phyloP scores from a whole-genome alignment of 495 filamentous ascomycete species.

The Aspergillus haitiensis region DNA sequence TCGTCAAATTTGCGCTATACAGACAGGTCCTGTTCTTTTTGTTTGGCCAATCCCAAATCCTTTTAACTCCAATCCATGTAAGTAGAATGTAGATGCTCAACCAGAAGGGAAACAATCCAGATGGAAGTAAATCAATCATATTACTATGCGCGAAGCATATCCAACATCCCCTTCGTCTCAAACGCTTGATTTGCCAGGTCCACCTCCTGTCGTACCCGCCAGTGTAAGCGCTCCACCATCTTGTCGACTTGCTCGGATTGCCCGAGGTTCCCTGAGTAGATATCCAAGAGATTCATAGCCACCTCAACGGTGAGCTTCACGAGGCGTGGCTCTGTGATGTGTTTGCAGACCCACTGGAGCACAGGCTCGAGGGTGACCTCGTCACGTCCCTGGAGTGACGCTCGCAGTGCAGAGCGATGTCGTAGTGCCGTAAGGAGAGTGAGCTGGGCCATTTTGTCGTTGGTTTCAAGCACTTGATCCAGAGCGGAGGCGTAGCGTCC shows the following conservation, averaged over 20 bases:
- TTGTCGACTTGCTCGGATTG: conserved; percentile 70
- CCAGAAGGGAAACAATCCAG: not conserved
- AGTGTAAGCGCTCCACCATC: conserved; percentile 62
- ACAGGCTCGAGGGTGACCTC: conserved; percentile 79
- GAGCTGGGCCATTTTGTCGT: conserved; percentile 59
- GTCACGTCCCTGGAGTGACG: conserved; percentile 79
- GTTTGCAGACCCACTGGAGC: conserved; percentile 75
- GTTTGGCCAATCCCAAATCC: conserved; percentile 2
- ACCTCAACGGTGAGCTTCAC: conserved; percentile 76
- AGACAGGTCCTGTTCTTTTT: not conserved
- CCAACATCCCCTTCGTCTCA: conserved; percentile 80
- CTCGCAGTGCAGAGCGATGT: conserved; percentile 83
- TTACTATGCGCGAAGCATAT: conserved; percentile 57
- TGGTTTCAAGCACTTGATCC: conserved; percentile 67
- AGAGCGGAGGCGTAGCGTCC: conserved; percentile 75
- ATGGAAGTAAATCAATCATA: not conserved
- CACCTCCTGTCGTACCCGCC: conserved; percentile 70
- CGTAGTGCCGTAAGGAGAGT: conserved; percentile 80
- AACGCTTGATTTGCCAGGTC: conserved; percentile 77
- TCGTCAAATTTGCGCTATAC: conserved; percentile 17
- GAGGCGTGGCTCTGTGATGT: conserved; percentile 77
- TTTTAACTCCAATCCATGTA: not conserved
- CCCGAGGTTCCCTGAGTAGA: conserved; percentile 80
- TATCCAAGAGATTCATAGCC: conserved; percentile 73
- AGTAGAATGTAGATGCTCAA: not conserved